Base-by-base conservation (phyloP, 148 eudicot genomes). In the Gaultheria prostrata region DNA sequence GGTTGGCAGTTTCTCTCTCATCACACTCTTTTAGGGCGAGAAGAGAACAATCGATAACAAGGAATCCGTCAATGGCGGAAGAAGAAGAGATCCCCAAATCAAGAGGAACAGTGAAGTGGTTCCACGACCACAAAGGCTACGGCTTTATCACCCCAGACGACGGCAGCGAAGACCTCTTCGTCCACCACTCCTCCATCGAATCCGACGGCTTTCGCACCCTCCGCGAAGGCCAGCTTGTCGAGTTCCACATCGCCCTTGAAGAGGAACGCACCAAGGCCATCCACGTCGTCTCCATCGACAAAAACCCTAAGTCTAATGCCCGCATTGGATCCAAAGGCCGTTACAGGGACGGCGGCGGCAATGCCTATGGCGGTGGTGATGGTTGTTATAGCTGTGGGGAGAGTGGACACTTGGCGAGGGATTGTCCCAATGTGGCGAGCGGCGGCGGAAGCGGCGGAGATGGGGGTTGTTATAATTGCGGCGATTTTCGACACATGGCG, bases 81-180 rank as follows among this genome's bases (percentile, higher is more conserved):
- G 88, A 87, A 24, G 87, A 83, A 4, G 46, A 56, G 39, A 67
- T 67, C 12, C 5, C 80, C 2, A n/a, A 87, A 84, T 83, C 84
- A 0, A 73, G 61, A 0, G 97, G 97, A 0, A 82, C 77, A 0
- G 98, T 95, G 6, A 21, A 82, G 6, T 81, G 87, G 84, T 95
- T 95, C 89, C 82, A 83, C 82, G 90, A 91, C 51, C 69, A 28
- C 30, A 93, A 90, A 56, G 98, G 98, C 2, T 95, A 80, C 84
- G 98, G 98, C 1, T 95, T 95, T 89, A 93, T 95, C 87, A 71
- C 53, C 3, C 93, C 93, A 2, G 92, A 92, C 1, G 90, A 86
- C n/a, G 90, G 88, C 39, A 89, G 89, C 48, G 92, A 89, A 18
- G 97, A 95, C 30, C 87, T 95, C 43, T 95, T 93, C 85, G 95